Conservation (phyloP, 371 early-diverging fungal genomes). For the Mucor lusitanicus region DNA sequence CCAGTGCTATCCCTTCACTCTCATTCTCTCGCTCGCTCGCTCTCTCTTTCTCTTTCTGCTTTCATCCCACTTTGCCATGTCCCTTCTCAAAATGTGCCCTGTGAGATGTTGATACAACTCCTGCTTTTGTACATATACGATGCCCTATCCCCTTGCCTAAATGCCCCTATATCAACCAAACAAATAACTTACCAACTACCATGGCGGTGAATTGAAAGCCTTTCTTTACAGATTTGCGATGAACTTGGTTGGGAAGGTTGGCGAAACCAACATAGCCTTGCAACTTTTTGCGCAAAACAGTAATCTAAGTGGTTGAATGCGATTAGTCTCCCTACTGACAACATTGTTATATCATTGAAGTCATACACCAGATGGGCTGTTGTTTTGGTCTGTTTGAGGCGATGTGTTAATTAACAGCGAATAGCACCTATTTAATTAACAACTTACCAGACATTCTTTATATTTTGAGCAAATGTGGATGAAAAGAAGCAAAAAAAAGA, state of each 20-base stretch:
- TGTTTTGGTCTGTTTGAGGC: constrained; percentile 29
- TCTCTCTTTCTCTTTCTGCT: too few species aligned
- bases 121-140: too few species aligned
- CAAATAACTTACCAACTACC: constrained; percentile 82
- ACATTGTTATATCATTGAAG: not conserved
- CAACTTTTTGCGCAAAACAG: constrained; percentile 74
- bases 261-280: constrained; percentile 97
- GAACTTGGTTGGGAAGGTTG: constrained; percentile 98
- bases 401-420: not conserved
- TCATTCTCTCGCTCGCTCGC: too few species aligned
- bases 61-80: too few species aligned
- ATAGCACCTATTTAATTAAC: not conserved
- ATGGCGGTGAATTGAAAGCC: constrained; percentile 99
- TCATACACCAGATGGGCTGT: constrained; percentile 38
- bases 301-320: constrained; percentile 24
- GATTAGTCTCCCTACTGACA: not conserved
- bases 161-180: too few species aligned
- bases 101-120: too few species aligned
- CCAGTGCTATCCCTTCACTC: too few species aligned
- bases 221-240: constrained; percentile 96
- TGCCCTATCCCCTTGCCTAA: not conserved
- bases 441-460: constrained; percentile 33
- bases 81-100: too few species aligned
- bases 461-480: constrained; percentile 3
- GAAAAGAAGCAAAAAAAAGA: constrained; percentile 2